Conservation (phyloP, 768 basidiomycete genomes). For the Boletus pseudo-olivaceus region DNA sequence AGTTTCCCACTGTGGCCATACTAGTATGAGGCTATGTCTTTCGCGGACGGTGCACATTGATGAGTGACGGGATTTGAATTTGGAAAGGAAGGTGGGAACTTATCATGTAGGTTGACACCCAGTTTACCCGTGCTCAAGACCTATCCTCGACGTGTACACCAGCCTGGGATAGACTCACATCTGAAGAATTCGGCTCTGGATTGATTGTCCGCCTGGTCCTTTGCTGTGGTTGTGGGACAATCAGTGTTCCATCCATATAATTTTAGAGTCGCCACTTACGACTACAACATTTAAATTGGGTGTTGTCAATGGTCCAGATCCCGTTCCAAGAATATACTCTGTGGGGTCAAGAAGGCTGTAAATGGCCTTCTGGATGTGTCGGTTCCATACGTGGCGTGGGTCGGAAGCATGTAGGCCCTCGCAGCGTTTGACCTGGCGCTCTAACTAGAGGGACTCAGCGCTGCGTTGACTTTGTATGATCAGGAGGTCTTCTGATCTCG, state of each 20-base stretch:
- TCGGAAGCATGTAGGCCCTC: no score
- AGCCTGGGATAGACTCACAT: neutral
- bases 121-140: neutral
- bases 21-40: neutral
- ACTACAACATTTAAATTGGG: neutral
- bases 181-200: neutral
- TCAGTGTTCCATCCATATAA: neutral
- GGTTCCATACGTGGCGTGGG: neutral
- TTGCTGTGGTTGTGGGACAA: neutral
- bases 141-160: neutral
- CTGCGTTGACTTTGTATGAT: no score
- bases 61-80: neutral
- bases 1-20: neutral
- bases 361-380: constrained; percentile 2
- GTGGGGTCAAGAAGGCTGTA: neutral
- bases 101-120: neutral
- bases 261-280: neutral
- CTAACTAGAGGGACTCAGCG: no score
- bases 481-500: no score
- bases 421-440: no score
- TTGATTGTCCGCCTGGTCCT: neutral
- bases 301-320: neutral
- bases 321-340: neutral
- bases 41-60: neutral
- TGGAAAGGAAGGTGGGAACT: neutral